phyloP scores from a whole-genome alignment of 1,139 yeast species.

The Kodamaea sp. region DNA sequence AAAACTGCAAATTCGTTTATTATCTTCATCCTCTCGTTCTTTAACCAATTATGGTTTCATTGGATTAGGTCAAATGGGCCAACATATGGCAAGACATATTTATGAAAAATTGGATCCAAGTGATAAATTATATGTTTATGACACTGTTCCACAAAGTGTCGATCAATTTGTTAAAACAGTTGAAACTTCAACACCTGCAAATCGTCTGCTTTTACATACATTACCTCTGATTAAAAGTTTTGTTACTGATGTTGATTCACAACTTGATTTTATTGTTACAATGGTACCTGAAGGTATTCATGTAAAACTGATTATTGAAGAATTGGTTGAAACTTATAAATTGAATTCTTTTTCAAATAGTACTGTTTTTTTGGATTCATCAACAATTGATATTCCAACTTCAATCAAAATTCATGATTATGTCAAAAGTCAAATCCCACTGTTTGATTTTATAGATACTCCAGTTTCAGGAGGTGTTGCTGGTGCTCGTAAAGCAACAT shows the following conservation, averaged over 20 bases:
- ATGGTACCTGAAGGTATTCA: constrained; percentile 63
- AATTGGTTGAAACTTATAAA: constrained; percentile 33
- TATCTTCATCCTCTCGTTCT: constrained; percentile 17
- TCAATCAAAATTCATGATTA: constrained; percentile 40
- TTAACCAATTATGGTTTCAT: constrained; percentile 47
- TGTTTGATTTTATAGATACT: constrained; percentile 49
- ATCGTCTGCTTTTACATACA: constrained; percentile 19
- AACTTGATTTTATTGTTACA: constrained; percentile 44
- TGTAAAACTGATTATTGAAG: constrained; percentile 42
- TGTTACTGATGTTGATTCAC: constrained; percentile 36
- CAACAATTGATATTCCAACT: constrained; percentile 54
- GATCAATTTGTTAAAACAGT: constrained; percentile 26
- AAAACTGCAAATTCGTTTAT: constrained; percentile 13
- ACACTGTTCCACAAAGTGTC: constrained; percentile 34
- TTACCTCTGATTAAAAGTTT: constrained; percentile 27
- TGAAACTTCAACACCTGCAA: constrained; percentile 22
- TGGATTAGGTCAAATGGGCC: constrained; percentile 61
- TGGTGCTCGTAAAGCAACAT: constrained; percentile 55
- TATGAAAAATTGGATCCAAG: constrained; percentile 37
- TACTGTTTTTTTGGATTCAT: constrained; percentile 44
- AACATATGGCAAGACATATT: constrained; percentile 56
- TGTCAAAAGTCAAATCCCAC: constrained; percentile 31
- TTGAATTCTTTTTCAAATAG: constrained; percentile 10
- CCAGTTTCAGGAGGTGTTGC: constrained; percentile 64
- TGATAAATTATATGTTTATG: constrained; percentile 46